Evolutionary conservation across 2,329 filamentous ascomycete species (phyloP).

Genomic region (Penicillium sp.): DNA sequence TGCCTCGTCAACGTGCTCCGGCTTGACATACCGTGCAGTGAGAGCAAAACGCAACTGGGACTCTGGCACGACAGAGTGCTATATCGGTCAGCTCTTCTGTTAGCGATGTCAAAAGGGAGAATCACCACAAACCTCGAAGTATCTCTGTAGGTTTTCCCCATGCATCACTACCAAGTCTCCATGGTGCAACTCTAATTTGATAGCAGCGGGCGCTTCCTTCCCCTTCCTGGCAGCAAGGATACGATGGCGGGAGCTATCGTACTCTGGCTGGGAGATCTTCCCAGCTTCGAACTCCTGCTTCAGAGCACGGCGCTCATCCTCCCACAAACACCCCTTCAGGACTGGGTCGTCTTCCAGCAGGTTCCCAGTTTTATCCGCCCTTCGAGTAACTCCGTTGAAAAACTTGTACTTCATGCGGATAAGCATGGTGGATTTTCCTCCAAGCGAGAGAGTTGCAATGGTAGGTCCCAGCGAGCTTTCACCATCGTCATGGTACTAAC

Average conservation of each 20-base stretch:
- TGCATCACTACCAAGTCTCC: slow-evolving; percentile 59
- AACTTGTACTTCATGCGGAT: slow-evolving; percentile 50
- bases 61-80: slow-evolving; percentile 34
- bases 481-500: slow-evolving; percentile 57
- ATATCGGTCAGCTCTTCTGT: slow-evolving; percentile 1
- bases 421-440: not conserved
- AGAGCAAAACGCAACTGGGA: slow-evolving; percentile 36
- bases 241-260: slow-evolving; percentile 25
- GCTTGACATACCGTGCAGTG: slow-evolving; percentile 36
- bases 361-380: slow-evolving; percentile 6
- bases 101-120: no score
- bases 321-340: slow-evolving; percentile 30
- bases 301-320: slow-evolving; percentile 23
- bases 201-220: slow-evolving; percentile 29
- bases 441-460: slow-evolving; percentile 55
- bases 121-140: slow-evolving; percentile 45
- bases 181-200: slow-evolving; percentile 51
- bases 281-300: slow-evolving; percentile 20
- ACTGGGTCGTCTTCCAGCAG: slow-evolving; percentile 31
- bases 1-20: slow-evolving; percentile 17
- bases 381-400: slow-evolving; percentile 29
- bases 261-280: slow-evolving; percentile 20
- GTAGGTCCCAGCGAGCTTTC: slow-evolving; percentile 54
- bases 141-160: slow-evolving; percentile 52
- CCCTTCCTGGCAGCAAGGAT: slow-evolving; percentile 25